Percentiles rank a stretch among this genome's conserved stretches.
phyloP scores from a whole-genome alignment of 2,329 filamentous ascomycete species.

The Acephala macrosclerotiorum region DNA sequence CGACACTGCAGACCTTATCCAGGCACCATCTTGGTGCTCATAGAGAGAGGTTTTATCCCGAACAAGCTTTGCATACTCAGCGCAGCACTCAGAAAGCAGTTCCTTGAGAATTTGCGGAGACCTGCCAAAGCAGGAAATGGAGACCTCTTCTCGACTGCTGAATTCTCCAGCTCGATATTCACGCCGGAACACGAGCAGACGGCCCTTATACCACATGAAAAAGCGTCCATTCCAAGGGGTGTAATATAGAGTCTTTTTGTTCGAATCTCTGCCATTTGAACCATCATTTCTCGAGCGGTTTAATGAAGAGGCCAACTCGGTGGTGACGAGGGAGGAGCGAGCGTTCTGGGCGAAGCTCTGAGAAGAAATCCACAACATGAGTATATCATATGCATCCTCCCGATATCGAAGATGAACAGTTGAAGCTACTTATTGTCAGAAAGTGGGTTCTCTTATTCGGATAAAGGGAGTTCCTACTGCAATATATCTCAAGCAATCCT shows the following conservation, averaged over 20 bases:
- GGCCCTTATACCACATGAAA: conserved; percentile 65
- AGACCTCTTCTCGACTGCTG: conserved; percentile 62
- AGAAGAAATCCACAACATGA: conserved; percentile 71
- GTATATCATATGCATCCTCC: conserved; percentile 73
- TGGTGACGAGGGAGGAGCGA: conserved; percentile 68
- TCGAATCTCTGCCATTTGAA: conserved; percentile 11
- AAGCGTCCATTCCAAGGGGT: conserved; percentile 68
- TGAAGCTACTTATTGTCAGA: conserved; percentile 29
- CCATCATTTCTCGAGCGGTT: conserved; percentile 20
- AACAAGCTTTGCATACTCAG: conserved; percentile 61
- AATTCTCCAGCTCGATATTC: conserved; percentile 48
- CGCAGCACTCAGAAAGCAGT: conserved; percentile 57
- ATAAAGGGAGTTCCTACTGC: conserved; percentile 22
- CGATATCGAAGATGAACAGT: conserved; percentile 37
- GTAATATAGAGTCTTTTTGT: conserved; percentile 51
- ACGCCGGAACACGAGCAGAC: conserved; percentile 63
- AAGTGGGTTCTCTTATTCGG: conserved; percentile 16
- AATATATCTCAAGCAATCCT: conserved; percentile 50
- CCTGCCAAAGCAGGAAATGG: conserved; percentile 66
- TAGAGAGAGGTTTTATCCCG: conserved; percentile 59
- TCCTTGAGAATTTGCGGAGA: conserved; percentile 65
- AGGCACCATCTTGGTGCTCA: conserved; percentile 22
- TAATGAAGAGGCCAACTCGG: conserved; percentile 39
- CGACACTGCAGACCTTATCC: conserved; percentile 23
- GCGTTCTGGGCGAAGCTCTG: conserved; percentile 65